These are phyloP conservation scores for Saksenaea vasiformis DNA, from an alignment of 371 early-diverging fungal species.

Conservation along the genomic window DNA sequence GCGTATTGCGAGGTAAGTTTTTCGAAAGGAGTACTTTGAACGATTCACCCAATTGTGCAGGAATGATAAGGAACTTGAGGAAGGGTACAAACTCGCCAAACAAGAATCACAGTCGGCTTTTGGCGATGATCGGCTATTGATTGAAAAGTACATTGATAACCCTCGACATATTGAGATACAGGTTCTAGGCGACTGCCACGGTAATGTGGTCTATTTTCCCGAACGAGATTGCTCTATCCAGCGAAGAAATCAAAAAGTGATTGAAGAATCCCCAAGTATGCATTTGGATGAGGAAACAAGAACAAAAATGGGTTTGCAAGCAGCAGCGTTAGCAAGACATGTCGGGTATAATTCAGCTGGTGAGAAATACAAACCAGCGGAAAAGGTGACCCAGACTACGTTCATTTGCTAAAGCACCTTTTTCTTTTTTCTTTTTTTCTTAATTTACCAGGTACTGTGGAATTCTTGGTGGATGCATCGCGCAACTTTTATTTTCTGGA, in stretches of 20 bases:
- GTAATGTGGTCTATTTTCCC: slow-evolving; percentile 80
- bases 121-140: slow-evolving; percentile 84
- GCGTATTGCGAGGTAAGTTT: slow-evolving; percentile 66
- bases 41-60: slow-evolving; percentile 15
- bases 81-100: slow-evolving; percentile 79
- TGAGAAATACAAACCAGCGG: slow-evolving; percentile 10
- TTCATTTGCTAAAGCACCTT: background rate
- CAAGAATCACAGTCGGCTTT: slow-evolving; percentile 84
- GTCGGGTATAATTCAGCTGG: slow-evolving; percentile 85
- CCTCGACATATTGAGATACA: slow-evolving; percentile 90
- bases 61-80: slow-evolving; percentile 68
- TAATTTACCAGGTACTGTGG: slow-evolving; percentile 61
- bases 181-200: slow-evolving; percentile 75
- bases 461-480: slow-evolving; percentile 71
- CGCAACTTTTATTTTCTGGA: slow-evolving; percentile 87
- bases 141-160: slow-evolving; percentile 89
- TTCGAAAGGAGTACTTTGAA: background rate
- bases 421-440: slow-evolving; percentile 9
- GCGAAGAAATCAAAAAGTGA: slow-evolving; percentile 88
- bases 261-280: slow-evolving; percentile 79
- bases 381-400: background rate
- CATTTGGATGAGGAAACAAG: slow-evolving; percentile 67
- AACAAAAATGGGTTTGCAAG: slow-evolving; percentile 82
- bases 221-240: slow-evolving; percentile 94
- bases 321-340: slow-evolving; percentile 77